Conservation (phyloP, 148 eudicot species). For the Hydrangea macrophylla region DNA sequence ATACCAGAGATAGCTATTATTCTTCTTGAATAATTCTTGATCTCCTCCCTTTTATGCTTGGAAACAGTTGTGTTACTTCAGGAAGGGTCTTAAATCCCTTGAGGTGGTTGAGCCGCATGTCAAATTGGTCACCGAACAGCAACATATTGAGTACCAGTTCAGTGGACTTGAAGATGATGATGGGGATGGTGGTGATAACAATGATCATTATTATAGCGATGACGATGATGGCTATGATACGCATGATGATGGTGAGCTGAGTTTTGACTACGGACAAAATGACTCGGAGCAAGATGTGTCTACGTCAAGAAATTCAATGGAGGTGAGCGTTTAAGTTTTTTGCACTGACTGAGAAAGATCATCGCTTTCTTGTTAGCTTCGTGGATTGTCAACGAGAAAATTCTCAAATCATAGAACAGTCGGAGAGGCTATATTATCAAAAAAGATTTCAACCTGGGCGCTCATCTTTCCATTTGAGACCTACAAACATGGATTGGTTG, state of each 20-base stretch:
- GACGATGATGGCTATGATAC: slow-evolving; percentile 29
- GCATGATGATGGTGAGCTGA: slow-evolving; percentile 50
- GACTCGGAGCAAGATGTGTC: slow-evolving; percentile 29
- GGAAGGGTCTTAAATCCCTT: slow-evolving; percentile 67
- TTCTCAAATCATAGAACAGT: background rate
- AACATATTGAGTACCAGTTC: slow-evolving; percentile 85
- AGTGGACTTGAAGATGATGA: slow-evolving; percentile 71
- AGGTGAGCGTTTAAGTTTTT: slow-evolving; percentile 45
- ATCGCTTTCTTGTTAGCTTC: background rate
- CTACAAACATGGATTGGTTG: background rate
- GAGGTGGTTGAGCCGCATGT: slow-evolving; percentile 90
- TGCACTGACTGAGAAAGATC: background rate
- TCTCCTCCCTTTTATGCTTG: slow-evolving; percentile 18
- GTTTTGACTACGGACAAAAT: slow-evolving; percentile 50
- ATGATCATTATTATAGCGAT: slow-evolving; percentile 19
- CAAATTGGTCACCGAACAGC: slow-evolving; percentile 61
- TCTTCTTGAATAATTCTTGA: slow-evolving; percentile 15
- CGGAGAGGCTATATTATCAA: background rate
- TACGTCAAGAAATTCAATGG: slow-evolving; percentile 46
- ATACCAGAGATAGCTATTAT: background rate
- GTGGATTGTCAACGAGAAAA: background rate
- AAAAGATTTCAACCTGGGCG: background rate
- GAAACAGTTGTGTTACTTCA: slow-evolving; percentile 73
- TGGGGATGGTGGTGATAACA: slow-evolving; percentile 24
- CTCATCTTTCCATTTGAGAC: background rate